Base-by-base conservation (phyloP, 2,329 filamentous ascomycete genomes). In the Lasiodiplodia sp. region DNA sequence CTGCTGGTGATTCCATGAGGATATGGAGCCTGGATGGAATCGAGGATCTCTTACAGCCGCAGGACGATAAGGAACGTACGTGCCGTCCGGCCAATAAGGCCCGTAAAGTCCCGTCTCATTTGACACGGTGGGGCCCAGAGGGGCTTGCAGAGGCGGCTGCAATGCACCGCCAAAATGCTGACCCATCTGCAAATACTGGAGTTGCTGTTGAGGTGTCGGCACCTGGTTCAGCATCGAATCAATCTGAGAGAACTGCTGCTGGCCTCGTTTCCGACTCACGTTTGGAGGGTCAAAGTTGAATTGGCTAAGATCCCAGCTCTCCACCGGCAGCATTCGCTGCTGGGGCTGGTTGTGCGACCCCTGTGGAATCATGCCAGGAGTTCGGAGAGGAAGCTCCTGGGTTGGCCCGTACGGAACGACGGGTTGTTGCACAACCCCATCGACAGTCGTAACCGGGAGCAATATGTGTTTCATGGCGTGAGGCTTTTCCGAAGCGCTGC, bases 391-490 rank as follows among this genome's bases (percentile, higher is more conserved):
- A 1, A 81, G 72, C 11, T 80, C 78, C 64, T 78, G 79, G 70
- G 78, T 78, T 55, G 77, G 70, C 28, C 72, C 73, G 57, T 77
- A 79, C 1, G 67, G 68, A 57, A 69, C 38, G 28, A 37, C 72
- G 73, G 70, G 76, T 69, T 78, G 77, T 55, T 68, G 64, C 47
- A 78, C 71, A 64, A 67, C 73, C 12, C 79, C 78, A 68, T 83
- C 81, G 57, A 69, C 73, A 23, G 83, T 81, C 34, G 86, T 81
- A 40, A 87, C 85, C 3, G 92, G 90, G 34, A 97, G 83, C 23
- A 96, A 85, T 77, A 97, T 88, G 77, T 97, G 94, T 80, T 97
- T 97, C 57, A 89, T 84, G 1, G 92, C 90, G 47, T 92, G 92
- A 6, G 91, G 91, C 47, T 92, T 91, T 44, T 90, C 88, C 1